Evolutionary conservation across 352 stramenopile species (phyloP).

Genomic region (Pythium guiyangense): DNA sequence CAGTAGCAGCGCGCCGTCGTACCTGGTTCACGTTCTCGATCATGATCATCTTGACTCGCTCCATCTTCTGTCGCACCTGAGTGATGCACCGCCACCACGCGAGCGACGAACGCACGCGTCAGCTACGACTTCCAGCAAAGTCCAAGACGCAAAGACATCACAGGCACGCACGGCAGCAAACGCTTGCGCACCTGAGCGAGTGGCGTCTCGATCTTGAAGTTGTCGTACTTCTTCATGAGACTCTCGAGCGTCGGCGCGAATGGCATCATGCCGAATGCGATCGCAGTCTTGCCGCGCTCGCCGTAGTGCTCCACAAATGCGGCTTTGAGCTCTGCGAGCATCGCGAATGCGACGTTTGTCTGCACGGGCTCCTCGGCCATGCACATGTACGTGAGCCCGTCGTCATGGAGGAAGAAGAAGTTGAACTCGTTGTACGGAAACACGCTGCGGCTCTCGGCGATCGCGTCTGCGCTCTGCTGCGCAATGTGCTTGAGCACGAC

Average conservation of each 20-base stretch:
- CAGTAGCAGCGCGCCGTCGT: not conserved
- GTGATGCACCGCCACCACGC: not conserved
- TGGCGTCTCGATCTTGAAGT: conserved; percentile 74
- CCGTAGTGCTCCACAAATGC: conserved; percentile 63
- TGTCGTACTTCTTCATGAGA: conserved; percentile 85
- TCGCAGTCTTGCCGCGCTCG: conserved; percentile 60
- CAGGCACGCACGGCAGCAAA: no score
- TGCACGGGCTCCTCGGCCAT: conserved; percentile 77
- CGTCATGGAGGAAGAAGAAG: conserved; percentile 76
- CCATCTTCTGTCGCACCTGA: conserved; percentile 93
- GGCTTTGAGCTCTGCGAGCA: conserved; percentile 63
- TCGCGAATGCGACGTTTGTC: conserved; percentile 64
- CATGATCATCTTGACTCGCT: conserved; percentile 98
- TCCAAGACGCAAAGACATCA: not conserved
- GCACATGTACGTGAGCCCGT: conserved; percentile 78
- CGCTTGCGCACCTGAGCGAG: conserved; percentile 41
- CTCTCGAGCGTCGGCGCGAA: conserved; percentile 56
- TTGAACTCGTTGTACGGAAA: conserved; percentile 78
- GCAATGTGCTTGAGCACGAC: conserved; percentile 69
- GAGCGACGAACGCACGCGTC: not conserved
- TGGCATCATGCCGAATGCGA: conserved; percentile 62
- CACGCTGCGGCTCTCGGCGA: conserved; percentile 38
- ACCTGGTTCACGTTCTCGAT: conserved; percentile 97
- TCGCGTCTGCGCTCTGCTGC: conserved; percentile 33
- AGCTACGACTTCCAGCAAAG: not conserved